Conservation (phyloP, 1,284 basidiomycete genomes). For the Prillingera fragicola region DNA sequence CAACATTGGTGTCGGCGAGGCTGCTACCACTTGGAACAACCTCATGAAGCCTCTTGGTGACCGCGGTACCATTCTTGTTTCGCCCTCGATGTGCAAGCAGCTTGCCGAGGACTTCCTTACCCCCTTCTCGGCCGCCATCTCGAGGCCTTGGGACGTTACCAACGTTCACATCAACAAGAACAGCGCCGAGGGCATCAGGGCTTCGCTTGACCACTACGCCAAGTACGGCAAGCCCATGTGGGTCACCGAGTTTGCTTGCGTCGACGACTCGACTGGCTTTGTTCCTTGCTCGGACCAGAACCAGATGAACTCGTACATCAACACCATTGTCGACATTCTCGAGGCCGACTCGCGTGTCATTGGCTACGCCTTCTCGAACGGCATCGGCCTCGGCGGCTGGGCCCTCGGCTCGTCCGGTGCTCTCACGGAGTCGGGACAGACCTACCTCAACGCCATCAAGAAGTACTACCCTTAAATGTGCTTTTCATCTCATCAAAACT, state of each 20-base stretch:
- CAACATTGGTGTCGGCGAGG: conserved; percentile 12
- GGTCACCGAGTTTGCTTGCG: conserved; percentile 47
- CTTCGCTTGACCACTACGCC: conserved; percentile 44
- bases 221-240: conserved; percentile 45
- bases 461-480: too few relatives aligned
- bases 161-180: conserved; percentile 48
- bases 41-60: conserved; percentile 33
- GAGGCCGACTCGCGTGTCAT: conserved; percentile 38
- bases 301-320: conserved; percentile 43
- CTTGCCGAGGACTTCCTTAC: conserved; percentile 38
- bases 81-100: conserved; percentile 47
- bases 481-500: too few relatives aligned
- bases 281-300: conserved; percentile 40
- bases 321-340: conserved; percentile 43
- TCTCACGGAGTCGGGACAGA: conserved; percentile 34
- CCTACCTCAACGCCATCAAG: conserved; percentile 43
- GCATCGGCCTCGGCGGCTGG: conserved; percentile 22
- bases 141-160: conserved; percentile 35
- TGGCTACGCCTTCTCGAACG: conserved; percentile 39
- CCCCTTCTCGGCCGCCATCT: conserved; percentile 30
- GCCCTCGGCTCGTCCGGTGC: background rate
- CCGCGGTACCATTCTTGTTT: conserved; percentile 36
- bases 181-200: conserved; percentile 37
- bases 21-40: conserved; percentile 39
- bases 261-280: conserved; percentile 41